A percentile compares a stretch with the other conserved stretches of the same genome.
Evolutionary conservation across 495 filamentous ascomycete species (phyloP).

Genomic region (Neurospora discreta): DNA sequence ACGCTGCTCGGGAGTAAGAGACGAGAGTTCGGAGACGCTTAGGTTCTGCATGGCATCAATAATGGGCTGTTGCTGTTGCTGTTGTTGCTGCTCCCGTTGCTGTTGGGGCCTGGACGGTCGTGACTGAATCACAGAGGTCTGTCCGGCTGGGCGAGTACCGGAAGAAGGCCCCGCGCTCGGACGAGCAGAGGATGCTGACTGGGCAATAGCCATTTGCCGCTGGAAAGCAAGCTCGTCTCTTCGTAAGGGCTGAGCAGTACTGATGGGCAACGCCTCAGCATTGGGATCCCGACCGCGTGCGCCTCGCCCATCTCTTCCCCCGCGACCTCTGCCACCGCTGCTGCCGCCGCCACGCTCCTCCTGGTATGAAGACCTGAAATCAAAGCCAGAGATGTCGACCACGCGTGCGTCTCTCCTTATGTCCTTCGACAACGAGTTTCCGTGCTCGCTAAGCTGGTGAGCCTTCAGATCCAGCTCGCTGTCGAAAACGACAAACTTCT

Average conservation of each 20-base stretch:
- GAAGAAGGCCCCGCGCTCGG: conserved; percentile 66
- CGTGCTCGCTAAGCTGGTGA: conserved; percentile 28
- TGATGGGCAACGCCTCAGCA: conserved; percentile 63
- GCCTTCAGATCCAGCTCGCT: conserved; percentile 83
- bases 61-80: conserved; percentile 9
- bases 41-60: conserved; percentile 27
- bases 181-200: conserved; percentile 23
- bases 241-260: conserved; percentile 70
- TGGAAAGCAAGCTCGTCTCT: conserved; percentile 89
- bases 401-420: conserved; percentile 71
- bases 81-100: conserved; percentile 7
- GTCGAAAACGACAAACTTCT: conserved; percentile 97
- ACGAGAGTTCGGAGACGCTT: conserved; percentile 28
- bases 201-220: conserved; percentile 68
- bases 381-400: conserved; percentile 80
- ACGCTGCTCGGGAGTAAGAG: conserved; percentile 61
- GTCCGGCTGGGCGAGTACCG: conserved; percentile 22
- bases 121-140: conserved; percentile 23
- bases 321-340: conserved; percentile 28
- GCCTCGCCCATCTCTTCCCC: conserved; percentile 30
- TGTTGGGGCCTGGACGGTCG: conserved; percentile 14
- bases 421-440: conserved; percentile 45
- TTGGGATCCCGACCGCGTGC: conserved; percentile 49
- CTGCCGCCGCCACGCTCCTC: conserved; percentile 51
- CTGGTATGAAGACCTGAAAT: conserved; percentile 59